Evolutionary conservation across 2,329 filamentous ascomycete genomes (phyloP).

Genomic region (Aspergillus viridinutans): DNA sequence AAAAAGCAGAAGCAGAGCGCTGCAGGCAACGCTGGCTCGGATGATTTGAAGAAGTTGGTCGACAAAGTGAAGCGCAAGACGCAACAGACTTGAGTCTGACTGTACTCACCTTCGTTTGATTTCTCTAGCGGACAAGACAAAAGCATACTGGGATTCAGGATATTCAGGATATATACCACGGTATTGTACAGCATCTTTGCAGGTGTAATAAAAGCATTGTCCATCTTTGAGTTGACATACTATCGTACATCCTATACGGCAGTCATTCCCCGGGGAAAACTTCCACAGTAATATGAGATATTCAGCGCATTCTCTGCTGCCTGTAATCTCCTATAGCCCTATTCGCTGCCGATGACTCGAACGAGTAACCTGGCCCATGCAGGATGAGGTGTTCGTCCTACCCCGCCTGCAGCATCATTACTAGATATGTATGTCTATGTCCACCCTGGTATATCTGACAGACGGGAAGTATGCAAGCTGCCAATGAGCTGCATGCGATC

Average conservation of each 20-base stretch:
- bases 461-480: not conserved
- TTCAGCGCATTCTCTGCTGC: not conserved
- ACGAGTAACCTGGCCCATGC: not conserved
- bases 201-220: not conserved
- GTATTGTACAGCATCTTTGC: not conserved
- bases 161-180: not conserved
- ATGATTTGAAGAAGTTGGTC: conserved; percentile 43
- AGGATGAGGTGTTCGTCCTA: conserved; percentile 1
- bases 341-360: not conserved
- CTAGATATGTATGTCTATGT: not conserved
- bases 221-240: not conserved
- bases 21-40: conserved; percentile 23
- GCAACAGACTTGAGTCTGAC: conserved; percentile 1
- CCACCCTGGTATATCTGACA: not conserved
- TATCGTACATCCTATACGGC: not conserved
- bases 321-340: not conserved
- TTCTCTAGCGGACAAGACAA: not conserved
- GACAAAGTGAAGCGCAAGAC: conserved; percentile 44
- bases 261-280: not conserved
- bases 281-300: not conserved
- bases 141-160: not conserved
- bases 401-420: not conserved
- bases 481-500: not conserved
- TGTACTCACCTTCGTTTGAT: not conserved
- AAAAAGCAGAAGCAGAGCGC: conserved; percentile 37